Conservation (phyloP, 352 stramenopile species). For the Phytophthora capsici region DNA sequence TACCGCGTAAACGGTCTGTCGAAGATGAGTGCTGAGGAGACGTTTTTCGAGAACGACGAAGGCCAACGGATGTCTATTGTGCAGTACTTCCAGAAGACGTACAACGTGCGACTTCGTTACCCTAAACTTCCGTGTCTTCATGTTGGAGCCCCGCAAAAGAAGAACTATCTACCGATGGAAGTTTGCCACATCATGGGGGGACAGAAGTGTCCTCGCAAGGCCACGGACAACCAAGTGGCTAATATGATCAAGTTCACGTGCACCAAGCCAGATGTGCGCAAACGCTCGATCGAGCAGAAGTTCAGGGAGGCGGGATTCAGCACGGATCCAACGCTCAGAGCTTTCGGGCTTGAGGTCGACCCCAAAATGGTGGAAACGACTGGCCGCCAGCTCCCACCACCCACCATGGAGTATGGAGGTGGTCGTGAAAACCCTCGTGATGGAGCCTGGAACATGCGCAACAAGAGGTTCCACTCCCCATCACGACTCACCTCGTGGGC, state of each 20-base stretch:
- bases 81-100: conserved; percentile 64
- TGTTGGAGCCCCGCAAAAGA: conserved; percentile 74
- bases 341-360: conserved; percentile 65
- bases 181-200: conserved; percentile 75
- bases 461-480: conserved; percentile 58
- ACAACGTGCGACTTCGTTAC: conserved; percentile 67
- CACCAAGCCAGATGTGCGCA: conserved; percentile 62
- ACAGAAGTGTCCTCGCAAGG: conserved; percentile 81
- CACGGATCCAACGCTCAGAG: conserved; percentile 53
- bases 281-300: conserved; percentile 64
- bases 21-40: conserved; percentile 46
- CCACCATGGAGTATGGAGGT: conserved; percentile 60
- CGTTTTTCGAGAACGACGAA: conserved; percentile 67
- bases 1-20: conserved; percentile 78
- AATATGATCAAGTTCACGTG: conserved; percentile 85
- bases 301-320: conserved; percentile 65
- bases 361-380: conserved; percentile 61
- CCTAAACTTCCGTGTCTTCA: conserved; percentile 81
- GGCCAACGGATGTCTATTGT: conserved; percentile 54
- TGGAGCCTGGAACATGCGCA: conserved; percentile 77
- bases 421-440: conserved; percentile 52
- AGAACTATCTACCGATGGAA: conserved; percentile 86
- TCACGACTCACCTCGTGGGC: conserved; percentile 52
- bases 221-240: conserved; percentile 77
- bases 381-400: conserved; percentile 52